Percentiles rank a stretch among this genome's conserved stretches.
phyloP scores from a whole-genome alignment of 1,139 yeast genomes.

The Lodderomyces margitis region DNA sequence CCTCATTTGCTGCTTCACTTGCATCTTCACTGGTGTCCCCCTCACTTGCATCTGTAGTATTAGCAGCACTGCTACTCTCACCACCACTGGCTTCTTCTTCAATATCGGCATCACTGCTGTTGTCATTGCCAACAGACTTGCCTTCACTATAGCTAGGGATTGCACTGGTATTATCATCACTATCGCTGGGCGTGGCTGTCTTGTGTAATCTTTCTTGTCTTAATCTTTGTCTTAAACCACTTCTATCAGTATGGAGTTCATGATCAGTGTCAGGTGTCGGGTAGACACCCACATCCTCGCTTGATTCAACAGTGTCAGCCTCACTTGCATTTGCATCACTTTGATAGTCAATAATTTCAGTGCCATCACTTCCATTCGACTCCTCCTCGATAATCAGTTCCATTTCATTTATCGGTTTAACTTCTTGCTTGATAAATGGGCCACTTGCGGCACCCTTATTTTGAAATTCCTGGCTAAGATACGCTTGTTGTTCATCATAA shows the following conservation, averaged over 20 bases:
- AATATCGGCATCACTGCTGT: neutral
- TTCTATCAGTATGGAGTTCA: neutral
- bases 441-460: neutral
- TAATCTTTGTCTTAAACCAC: neutral
- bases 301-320: neutral
- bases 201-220: neutral
- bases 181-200: neutral
- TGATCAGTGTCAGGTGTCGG: neutral
- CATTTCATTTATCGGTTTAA: neutral
- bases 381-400: constrained; percentile 1
- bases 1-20: neutral
- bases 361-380: neutral
- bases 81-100: neutral
- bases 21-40: too few species aligned
- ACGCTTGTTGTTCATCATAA: constrained; percentile 1
- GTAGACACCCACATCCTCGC: neutral
- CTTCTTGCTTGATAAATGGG: neutral
- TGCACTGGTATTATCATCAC: neutral
- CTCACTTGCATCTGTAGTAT: too few species aligned
- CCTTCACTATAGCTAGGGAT: neutral
- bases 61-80: neutral
- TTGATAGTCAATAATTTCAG: constrained; percentile 2
- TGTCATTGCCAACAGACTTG: neutral
- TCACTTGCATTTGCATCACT: constrained; percentile 1
- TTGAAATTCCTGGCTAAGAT: neutral